A percentile compares a stretch with the other conserved stretches of the same genome.
Conservation (phyloP, 2,329 filamentous ascomycete genomes). For the Sarocladium strictum region DNA sequence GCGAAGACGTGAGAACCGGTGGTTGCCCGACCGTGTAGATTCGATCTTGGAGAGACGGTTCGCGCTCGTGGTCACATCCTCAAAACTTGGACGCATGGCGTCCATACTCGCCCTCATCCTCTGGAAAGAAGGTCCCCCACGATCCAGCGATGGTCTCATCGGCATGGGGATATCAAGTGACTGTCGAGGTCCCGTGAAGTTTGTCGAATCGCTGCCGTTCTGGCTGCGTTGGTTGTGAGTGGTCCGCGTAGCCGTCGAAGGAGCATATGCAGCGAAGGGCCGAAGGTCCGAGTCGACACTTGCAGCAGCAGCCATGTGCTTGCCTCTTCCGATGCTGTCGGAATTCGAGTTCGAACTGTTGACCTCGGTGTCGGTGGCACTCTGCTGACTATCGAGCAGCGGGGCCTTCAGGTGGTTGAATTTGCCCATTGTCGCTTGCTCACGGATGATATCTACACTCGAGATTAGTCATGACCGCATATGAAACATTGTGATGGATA, state of each 20-base stretch:
- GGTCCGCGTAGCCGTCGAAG: slow-evolving; percentile 76
- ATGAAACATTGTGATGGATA: not conserved
- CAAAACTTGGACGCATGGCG: slow-evolving; percentile 74
- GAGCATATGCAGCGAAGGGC: slow-evolving; percentile 73
- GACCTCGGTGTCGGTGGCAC: slow-evolving; percentile 28
- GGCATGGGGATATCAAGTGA: slow-evolving; percentile 46
- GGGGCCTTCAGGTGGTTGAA: slow-evolving; percentile 61
- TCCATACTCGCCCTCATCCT: slow-evolving; percentile 84
- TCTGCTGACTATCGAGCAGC: slow-evolving; percentile 21
- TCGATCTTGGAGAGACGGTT: slow-evolving; percentile 80
- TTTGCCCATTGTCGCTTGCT: slow-evolving; percentile 78
- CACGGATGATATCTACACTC: slow-evolving; percentile 78
- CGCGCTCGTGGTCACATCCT: slow-evolving; percentile 87
- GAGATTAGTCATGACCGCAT: not conserved
- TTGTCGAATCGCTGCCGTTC: slow-evolving; percentile 90
- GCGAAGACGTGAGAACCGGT: slow-evolving; percentile 32
- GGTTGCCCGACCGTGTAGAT: slow-evolving; percentile 42
- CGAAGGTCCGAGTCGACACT: slow-evolving; percentile 80
- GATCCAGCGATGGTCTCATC: slow-evolving; percentile 55
- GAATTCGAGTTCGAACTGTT: slow-evolving; percentile 38
- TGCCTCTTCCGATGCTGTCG: slow-evolving; percentile 50
- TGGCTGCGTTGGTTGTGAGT: slow-evolving; percentile 73
- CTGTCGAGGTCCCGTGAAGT: slow-evolving; percentile 66
- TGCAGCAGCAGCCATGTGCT: slow-evolving; percentile 32
- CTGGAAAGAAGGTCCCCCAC: slow-evolving; percentile 79